Evolutionary conservation across 441 rosid species (phyloP), one percentile per base, ranked within the genome.

Genomic region (Macaranga tanarius): DNA sequence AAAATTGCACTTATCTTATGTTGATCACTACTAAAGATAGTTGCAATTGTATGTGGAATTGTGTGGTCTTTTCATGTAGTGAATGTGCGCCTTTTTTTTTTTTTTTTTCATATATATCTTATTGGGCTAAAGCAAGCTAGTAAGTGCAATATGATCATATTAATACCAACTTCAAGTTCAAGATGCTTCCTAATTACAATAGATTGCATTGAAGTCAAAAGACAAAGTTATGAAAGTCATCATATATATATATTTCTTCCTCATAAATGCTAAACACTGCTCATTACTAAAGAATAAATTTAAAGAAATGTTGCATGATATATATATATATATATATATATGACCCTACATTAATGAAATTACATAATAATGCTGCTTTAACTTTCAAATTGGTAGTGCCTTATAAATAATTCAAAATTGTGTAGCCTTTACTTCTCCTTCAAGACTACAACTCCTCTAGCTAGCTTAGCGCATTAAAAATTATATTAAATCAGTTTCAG

Each of bases 321-420:
- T 57, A n/a, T n/a, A n/a, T n/a, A n/a, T n/a, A n/a, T n/a, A 16
- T 20, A 34, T 57, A n/a, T n/a, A n/a, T n/a, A 13, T 2, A 25
- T 75, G 74, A 64, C 74, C 78, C 66, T 75, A 63, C 78, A 63
- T 28, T 45, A 69, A 64, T 44, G 63, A 62, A 69, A 54, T 17
- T 20, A 44, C 69, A 69, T 58, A 69, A 15, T 16, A 23, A 75
- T 9, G 45, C 70, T 62, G 23, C 69, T 75, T 70, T 69, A 63
- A 40, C 63, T 63, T 69, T 44, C 48, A 16, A 62, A 75, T 50
- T 47, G 61, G 25, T 57, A 65, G 19, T 69, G 73, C 72, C 62
- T 31, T 74, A 74, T 75, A 75, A 69, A 69, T 62, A 60, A 75
- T 31, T 44, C 64, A 34, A 62, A 68, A 61, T 55, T 0, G 44